phyloP scores from a whole-genome alignment of 495 filamentous ascomycete species.

The Aspergillus ostianus region DNA sequence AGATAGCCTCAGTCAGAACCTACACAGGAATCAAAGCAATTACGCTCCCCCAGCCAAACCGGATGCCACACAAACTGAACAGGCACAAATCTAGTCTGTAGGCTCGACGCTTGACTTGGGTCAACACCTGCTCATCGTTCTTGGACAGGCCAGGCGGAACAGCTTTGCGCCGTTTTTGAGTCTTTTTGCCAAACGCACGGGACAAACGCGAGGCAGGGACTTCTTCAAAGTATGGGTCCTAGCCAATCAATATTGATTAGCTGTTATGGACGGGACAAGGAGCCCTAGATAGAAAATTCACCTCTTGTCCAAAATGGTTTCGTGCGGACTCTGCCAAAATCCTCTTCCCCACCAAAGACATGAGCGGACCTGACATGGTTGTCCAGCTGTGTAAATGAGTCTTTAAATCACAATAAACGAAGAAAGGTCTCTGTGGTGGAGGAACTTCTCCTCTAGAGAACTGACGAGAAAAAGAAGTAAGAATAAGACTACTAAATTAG shows the following conservation, averaged over 20 bases:
- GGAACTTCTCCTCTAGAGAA: background rate
- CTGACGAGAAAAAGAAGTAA: background rate
- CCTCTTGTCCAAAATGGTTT: slow-evolving; percentile 68
- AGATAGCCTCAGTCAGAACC: slow-evolving; percentile 30
- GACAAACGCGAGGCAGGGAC: slow-evolving; percentile 67
- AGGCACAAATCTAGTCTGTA: slow-evolving; percentile 78
- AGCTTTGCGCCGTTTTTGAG: slow-evolving; percentile 67
- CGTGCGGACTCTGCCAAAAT: slow-evolving; percentile 63
- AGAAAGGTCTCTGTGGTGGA: slow-evolving; percentile 4
- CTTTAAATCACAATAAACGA: background rate
- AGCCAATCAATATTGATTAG: slow-evolving; percentile 5
- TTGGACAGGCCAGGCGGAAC: slow-evolving; percentile 69
- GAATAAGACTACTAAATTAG: background rate
- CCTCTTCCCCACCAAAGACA: slow-evolving; percentile 60
- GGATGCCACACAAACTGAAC: slow-evolving; percentile 70
- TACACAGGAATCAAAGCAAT: slow-evolving; percentile 79
- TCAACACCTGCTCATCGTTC: slow-evolving; percentile 77
- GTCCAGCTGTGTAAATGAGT: background rate
- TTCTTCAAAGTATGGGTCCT: slow-evolving; percentile 74
- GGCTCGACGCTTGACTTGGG: slow-evolving; percentile 73
- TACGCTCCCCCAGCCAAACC: slow-evolving; percentile 79
- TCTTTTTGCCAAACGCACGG: slow-evolving; percentile 55
- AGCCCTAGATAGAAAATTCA: background rate
- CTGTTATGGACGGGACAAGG: background rate
- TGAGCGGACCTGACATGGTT: slow-evolving; percentile 52